These are phyloP conservation scores for Irpex sp. DNA, from an alignment of 1,284 basidiomycete species.

Conservation along the genomic window DNA sequence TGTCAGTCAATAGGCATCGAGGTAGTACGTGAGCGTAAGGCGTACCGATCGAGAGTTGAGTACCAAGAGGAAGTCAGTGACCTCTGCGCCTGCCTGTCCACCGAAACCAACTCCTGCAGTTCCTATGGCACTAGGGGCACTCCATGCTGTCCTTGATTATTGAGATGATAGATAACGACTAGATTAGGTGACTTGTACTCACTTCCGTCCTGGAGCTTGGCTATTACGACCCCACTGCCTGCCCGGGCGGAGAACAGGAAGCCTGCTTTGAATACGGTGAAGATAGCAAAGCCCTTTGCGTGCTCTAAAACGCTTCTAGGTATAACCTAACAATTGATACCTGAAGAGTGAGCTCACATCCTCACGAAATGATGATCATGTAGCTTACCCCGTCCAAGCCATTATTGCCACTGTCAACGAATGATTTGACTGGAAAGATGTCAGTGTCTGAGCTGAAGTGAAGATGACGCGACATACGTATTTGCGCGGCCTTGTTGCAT, in stretches of 20 bases:
- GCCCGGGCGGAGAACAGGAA: slow-evolving; percentile 78
- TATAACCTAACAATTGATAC: slow-evolving; percentile 42
- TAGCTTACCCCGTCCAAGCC: slow-evolving; percentile 61
- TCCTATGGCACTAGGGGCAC: slow-evolving; percentile 91
- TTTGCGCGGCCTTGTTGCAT: slow-evolving; percentile 72
- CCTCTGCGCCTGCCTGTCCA: slow-evolving; percentile 79
- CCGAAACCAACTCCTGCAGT: slow-evolving; percentile 93
- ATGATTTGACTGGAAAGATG: slow-evolving; percentile 56
- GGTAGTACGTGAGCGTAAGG: slow-evolving; percentile 16
- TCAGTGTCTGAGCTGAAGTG: slow-evolving; percentile 9
- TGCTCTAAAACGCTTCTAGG: slow-evolving; percentile 65
- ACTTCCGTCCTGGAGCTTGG: slow-evolving; percentile 81
- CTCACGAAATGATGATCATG: slow-evolving; percentile 1
- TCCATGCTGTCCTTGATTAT: slow-evolving; percentile 64
- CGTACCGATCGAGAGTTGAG: slow-evolving; percentile 79
- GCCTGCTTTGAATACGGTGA: slow-evolving; percentile 77
- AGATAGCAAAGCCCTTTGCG: slow-evolving; percentile 85
- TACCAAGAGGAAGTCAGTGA: slow-evolving; percentile 94
- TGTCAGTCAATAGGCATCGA: slow-evolving; percentile 18
- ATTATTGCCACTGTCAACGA: slow-evolving; percentile 68
- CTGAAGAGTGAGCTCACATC: neutral
- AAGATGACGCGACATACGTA: slow-evolving; percentile 44
- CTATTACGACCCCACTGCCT: slow-evolving; percentile 92
- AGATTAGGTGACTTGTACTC: slow-evolving; percentile 30
- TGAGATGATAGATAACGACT: neutral